A percentile compares a stretch with the other conserved stretches of the same genome.
Evolutionary conservation across 179 eudicot species (phyloP).

Genomic region (Corrigiola litoralis): DNA sequence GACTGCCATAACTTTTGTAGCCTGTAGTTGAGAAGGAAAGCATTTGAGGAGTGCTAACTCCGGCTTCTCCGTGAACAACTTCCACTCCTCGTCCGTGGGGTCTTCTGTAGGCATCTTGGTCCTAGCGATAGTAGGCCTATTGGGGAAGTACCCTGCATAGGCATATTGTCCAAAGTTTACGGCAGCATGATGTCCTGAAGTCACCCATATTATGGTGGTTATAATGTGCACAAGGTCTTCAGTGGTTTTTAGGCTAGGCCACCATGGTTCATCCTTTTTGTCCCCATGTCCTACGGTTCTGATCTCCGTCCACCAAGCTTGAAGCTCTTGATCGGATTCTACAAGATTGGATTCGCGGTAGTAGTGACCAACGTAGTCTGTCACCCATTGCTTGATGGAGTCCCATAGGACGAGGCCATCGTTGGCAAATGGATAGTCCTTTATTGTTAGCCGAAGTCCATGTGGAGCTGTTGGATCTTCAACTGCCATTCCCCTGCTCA

Average conservation of each 20-base stretch:
- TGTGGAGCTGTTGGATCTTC: constrained; percentile 61
- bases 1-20: constrained; percentile 49
- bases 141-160: constrained; percentile 63
- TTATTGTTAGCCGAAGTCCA: constrained; percentile 59
- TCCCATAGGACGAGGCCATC: constrained; percentile 71
- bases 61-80: constrained; percentile 37
- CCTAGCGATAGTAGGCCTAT: constrained; percentile 51
- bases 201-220: constrained; percentile 64
- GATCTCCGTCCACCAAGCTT: constrained; percentile 72
- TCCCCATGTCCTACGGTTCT: constrained; percentile 58
- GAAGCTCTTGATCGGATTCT: constrained; percentile 52
- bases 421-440: constrained; percentile 70
- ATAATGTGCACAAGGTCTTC: constrained; percentile 44
- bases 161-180: constrained; percentile 74
- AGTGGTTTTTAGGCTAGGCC: constrained; percentile 54
- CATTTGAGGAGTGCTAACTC: constrained; percentile 26
- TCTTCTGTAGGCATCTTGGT: constrained; percentile 61
- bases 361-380: constrained; percentile 52
- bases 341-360: constrained; percentile 35
- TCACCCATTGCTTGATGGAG: constrained; percentile 53
- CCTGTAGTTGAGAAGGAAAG: constrained; percentile 59
- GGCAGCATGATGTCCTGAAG: constrained; percentile 78
- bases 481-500: constrained; percentile 50
- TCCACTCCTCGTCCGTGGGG: constrained; percentile 30
- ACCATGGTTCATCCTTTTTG: constrained; percentile 70